These are phyloP conservation scores for Brasilioporus rufonigricans DNA, from an alignment of 768 basidiomycete species.

Conservation along the genomic window DNA sequence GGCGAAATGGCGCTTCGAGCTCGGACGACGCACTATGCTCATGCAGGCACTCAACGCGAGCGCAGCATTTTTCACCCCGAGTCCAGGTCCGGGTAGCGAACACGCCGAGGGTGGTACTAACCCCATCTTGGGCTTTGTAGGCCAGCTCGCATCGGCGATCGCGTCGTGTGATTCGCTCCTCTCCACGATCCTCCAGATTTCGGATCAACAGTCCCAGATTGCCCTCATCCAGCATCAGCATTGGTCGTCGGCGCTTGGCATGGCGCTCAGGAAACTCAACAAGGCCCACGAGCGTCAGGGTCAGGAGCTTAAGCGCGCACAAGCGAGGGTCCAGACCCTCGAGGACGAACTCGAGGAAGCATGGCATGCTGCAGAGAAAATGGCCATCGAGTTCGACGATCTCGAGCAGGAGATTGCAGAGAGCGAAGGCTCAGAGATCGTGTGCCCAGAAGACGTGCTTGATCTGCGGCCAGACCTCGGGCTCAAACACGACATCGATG, in stretches of 20 bases:
- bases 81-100: no score
- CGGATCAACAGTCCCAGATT: constrained; percentile 67
- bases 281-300: constrained; percentile 67
- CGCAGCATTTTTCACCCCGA: no score
- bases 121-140: constrained; percentile 42
- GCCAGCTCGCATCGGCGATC: constrained; percentile 59
- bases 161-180: constrained; percentile 57
- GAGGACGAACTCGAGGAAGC: constrained; percentile 76
- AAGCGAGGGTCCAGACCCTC: constrained; percentile 49
- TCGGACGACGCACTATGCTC: constrained; percentile 65
- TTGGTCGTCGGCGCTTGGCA: constrained; percentile 71
- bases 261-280: constrained; percentile 79
- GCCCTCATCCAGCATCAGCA: constrained; percentile 59
- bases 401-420: constrained; percentile 39
- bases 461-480: no score
- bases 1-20: constrained; percentile 65
- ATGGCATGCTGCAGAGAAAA: constrained; percentile 72
- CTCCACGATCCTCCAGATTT: constrained; percentile 53
- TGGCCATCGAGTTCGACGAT: constrained; percentile 72
- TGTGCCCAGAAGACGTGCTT: no score
- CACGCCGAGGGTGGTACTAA: no score
- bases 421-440: constrained; percentile 1
- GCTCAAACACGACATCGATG: constrained; percentile 20
- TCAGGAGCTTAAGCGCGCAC: constrained; percentile 50
- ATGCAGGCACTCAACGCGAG: constrained; percentile 58